Percentiles rank a stretch among this genome's conserved stretches.
phyloP scores from a whole-genome alignment of 192 early-diverging fungal species.

The Anaeromyces robustus region DNA sequence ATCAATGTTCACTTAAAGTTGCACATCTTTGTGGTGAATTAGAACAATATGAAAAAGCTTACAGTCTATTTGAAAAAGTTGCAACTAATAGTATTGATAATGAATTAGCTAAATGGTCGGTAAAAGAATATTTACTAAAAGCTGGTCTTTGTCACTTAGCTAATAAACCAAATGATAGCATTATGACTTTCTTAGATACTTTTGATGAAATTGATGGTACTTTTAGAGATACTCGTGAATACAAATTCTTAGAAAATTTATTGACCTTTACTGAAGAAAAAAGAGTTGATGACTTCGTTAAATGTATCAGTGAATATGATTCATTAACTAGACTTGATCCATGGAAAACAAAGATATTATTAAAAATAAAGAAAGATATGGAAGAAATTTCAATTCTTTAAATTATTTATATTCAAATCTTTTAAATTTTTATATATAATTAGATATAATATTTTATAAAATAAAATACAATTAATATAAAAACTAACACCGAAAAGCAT shows the following conservation, averaged over 20 bases:
- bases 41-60: conserved; percentile 74
- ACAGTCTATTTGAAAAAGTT: conserved; percentile 78
- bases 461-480: no score
- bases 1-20: conserved; percentile 81
- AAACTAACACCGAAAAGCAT: no score
- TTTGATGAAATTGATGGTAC: conserved; percentile 61
- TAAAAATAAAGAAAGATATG: conserved; percentile 76
- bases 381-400: conserved; percentile 10
- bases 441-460: no score
- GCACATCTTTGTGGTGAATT: conserved; percentile 78
- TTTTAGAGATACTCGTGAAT: conserved; percentile 76
- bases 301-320: conserved; percentile 68
- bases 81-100: conserved; percentile 73
- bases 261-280: conserved; percentile 55
- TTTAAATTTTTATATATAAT: no score
- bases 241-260: conserved; percentile 56
- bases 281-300: conserved; percentile 72
- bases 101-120: conserved; percentile 83
- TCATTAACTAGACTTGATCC: conserved; percentile 77
- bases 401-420: not conserved
- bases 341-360: conserved; percentile 89
- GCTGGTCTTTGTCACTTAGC: conserved; percentile 82
- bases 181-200: not conserved
- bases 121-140: conserved; percentile 95
- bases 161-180: conserved; percentile 31